Percentiles rank a stretch among this genome's conserved stretches.
phyloP scores from a whole-genome alignment of 2,329 filamentous ascomycete species.

The Colletotrichum navitas region DNA sequence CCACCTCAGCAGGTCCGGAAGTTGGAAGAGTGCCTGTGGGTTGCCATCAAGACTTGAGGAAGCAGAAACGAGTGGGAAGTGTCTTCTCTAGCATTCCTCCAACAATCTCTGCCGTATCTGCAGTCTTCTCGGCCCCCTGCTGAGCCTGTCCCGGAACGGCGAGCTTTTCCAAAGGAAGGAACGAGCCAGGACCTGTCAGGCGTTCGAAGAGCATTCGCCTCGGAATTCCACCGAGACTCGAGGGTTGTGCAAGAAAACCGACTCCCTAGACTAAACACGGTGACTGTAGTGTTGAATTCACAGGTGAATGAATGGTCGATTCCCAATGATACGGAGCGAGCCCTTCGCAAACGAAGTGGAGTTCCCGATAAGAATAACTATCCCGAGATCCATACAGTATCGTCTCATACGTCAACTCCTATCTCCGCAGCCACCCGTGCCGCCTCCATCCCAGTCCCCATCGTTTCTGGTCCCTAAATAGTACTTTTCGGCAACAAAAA shows the following conservation, averaged over 20 bases:
- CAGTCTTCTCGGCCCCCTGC: not conserved
- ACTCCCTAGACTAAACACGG: not conserved
- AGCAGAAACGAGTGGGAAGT: not conserved
- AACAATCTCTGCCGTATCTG: not conserved
- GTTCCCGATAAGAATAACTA: conserved; percentile 27
- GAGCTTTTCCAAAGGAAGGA: not conserved
- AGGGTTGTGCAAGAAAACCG: not conserved
- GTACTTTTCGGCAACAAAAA: conserved; percentile 4
- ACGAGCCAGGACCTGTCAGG: not conserved
- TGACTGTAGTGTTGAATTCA: not conserved
- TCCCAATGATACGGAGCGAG: not conserved
- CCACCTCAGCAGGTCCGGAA: not conserved
- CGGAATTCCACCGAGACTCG: not conserved
- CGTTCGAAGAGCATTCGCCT: not conserved
- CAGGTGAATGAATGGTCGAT: not conserved
- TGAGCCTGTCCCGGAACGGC: not conserved
- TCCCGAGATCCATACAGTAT: conserved; percentile 14
- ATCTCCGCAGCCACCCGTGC: conserved; percentile 23
- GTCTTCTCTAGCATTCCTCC: not conserved
- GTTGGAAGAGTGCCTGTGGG: not conserved
- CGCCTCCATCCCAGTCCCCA: conserved; percentile 4
- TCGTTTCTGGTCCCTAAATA: not conserved
- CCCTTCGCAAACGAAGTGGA: conserved; percentile 19
- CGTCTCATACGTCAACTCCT: conserved; percentile 19
- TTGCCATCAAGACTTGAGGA: not conserved